Percentiles rank a stretch among this genome's conserved stretches.
These are phyloP conservation scores for Suhomyces guaymorum DNA, from an alignment of 1,139 yeast species.

Conservation along the genomic window DNA sequence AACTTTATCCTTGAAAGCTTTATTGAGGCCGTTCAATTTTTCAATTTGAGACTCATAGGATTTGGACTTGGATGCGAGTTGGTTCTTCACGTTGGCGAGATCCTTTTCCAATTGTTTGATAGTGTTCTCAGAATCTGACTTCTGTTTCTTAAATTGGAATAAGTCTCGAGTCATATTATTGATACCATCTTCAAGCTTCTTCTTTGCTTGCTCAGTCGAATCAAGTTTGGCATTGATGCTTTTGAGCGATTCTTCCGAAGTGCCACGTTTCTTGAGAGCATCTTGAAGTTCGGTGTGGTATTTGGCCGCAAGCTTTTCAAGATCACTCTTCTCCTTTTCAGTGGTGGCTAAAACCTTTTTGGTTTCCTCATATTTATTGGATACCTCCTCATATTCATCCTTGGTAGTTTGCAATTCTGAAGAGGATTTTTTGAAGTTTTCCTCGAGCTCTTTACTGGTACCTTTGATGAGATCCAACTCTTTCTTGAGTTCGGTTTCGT, in stretches of 20 bases:
- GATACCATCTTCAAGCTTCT: slow-evolving; percentile 81
- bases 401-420: slow-evolving; percentile 34
- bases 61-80: slow-evolving; percentile 14
- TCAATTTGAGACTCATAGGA: slow-evolving; percentile 28
- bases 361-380: slow-evolving; percentile 7
- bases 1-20: slow-evolving; percentile 25
- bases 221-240: slow-evolving; percentile 30
- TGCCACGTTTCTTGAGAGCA: slow-evolving; percentile 24
- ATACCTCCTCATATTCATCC: slow-evolving; percentile 10
- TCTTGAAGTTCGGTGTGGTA: slow-evolving; percentile 34
- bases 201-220: slow-evolving; percentile 46
- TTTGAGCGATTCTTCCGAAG: slow-evolving; percentile 24
- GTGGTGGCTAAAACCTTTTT: slow-evolving; percentile 14
- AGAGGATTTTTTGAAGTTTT: slow-evolving; percentile 35
- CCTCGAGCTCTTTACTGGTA: slow-evolving; percentile 28
- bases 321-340: slow-evolving; percentile 14
- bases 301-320: slow-evolving; percentile 32
- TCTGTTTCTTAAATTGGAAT: slow-evolving; percentile 62
- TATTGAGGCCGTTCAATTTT: slow-evolving; percentile 24
- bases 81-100: slow-evolving; percentile 17
- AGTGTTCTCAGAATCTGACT: slow-evolving; percentile 51
- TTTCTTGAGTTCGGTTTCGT: slow-evolving; percentile 23
- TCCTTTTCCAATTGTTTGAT: slow-evolving; percentile 46
- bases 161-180: slow-evolving; percentile 88
- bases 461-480: slow-evolving; percentile 33